Base-by-base conservation (phyloP, 495 filamentous ascomycete genomes). In the Penicillium lividum region DNA sequence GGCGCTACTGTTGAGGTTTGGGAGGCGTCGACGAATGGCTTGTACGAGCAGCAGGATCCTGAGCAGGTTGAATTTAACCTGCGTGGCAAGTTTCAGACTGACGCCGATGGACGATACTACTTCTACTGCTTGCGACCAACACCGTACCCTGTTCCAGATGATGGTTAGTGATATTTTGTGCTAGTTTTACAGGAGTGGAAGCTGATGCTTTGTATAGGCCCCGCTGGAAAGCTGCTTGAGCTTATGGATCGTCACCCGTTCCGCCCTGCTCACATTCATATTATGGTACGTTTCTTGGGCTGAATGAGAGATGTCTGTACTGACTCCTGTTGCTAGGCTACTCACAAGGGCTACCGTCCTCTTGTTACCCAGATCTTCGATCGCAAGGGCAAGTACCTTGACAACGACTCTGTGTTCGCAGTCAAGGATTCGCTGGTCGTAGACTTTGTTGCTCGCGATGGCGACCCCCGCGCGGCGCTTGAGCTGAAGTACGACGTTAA, bases 241-340 rank as follows among this genome's bases (percentile, higher is more conserved):
- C 60, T 88, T 50, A 79, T 91, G 59, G 87, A 90, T 60, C 77
- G 87, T 16, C 86, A 93, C 72, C 88, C 89, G n/a, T 90, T 87
- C 79, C 79, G 91, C 28, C 90, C 91, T 34, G 90, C 88, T 38
- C 90, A 93, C 67, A 92, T 95, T 61, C 90, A 95, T 72, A 88
- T 93, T 61, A 86, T 92, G 74, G 86, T 88, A 73, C 69, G 82
- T 59, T 40, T 44, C 2, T 10, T 48, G 47, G 40, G 13, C 33
- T 48, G 58, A 53, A 74, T 4, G 22, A 42, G 11, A 40, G 4
- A 7, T 22, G 22, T 9, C 42, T 16, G 9, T n/a, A 51, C 59
- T 68, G 47, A 68, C 53, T 28, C 5, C 42, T n/a, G 7, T 18
- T 31, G 4, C 22, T 4, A 84, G 81, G 61, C 76, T 60, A 68